Conservation (phyloP, 23 red algal genomes). For the Cyanidioschyzon merolae region DNA sequence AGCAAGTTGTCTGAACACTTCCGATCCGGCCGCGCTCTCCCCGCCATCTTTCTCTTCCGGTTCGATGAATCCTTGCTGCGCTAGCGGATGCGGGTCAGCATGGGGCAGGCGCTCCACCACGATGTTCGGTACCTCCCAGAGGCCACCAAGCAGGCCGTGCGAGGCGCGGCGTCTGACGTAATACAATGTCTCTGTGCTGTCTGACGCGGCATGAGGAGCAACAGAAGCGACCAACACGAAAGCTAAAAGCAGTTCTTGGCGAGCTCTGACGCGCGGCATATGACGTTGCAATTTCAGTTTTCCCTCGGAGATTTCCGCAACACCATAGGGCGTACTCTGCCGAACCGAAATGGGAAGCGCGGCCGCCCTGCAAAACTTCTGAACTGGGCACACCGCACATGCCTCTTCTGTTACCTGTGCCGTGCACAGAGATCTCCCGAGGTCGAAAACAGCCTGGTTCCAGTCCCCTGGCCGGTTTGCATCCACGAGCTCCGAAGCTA, state of each 20-base stretch:
- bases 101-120: slow-evolving; percentile 17
- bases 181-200: slow-evolving; percentile 7
- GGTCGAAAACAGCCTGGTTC: slow-evolving; percentile 89
- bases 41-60: background rate
- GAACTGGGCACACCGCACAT: slow-evolving; percentile 54
- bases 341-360: slow-evolving; percentile 18
- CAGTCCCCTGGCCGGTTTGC: slow-evolving; percentile 51
- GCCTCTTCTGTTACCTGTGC: slow-evolving; percentile 23
- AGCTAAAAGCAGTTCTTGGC: background rate
- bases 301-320: slow-evolving; percentile 16
- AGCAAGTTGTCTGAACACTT: background rate
- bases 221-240: background rate
- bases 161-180: slow-evolving; percentile 27
- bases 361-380: slow-evolving; percentile 41
- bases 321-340: slow-evolving; percentile 29
- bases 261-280: background rate
- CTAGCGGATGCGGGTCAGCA: background rate
- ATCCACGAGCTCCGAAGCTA: slow-evolving; percentile 22
- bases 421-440: slow-evolving; percentile 79
- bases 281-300: background rate
- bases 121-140: slow-evolving; percentile 61
- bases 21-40: background rate
- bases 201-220: background rate
- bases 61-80: background rate
- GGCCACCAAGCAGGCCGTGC: slow-evolving; percentile 43